Evolutionary conservation across 2,329 filamentous ascomycete species (phyloP).

Genomic region (Venturia nashicola): DNA sequence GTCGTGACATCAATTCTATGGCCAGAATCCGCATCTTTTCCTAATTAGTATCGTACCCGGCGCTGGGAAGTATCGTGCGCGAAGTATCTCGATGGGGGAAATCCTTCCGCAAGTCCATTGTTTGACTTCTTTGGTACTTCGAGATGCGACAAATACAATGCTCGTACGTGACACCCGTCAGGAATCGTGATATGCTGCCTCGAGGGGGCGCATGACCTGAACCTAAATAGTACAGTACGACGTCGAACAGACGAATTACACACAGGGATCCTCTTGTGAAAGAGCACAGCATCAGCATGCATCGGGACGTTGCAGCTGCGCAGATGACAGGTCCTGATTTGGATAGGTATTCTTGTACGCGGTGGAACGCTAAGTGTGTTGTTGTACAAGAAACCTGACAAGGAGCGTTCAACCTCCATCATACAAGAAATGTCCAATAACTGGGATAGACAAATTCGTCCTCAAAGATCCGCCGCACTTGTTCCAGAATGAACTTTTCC

Average conservation of each 20-base stretch:
- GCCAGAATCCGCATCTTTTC: background rate
- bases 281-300: background rate
- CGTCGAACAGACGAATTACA: background rate
- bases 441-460: slow-evolving; percentile 98
- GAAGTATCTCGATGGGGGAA: background rate
- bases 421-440: slow-evolving; percentile 95
- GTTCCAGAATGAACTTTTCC: slow-evolving; percentile 91
- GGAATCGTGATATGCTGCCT: background rate
- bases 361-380: background rate
- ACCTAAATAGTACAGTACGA: background rate
- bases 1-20: background rate
- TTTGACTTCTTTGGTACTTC: background rate
- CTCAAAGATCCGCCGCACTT: slow-evolving; percentile 93
- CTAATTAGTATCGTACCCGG: background rate
- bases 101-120: background rate
- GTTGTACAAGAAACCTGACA: background rate
- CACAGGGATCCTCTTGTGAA: background rate
- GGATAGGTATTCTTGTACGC: background rate
- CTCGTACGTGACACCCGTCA: background rate
- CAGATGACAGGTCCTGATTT: background rate
- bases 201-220: background rate
- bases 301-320: background rate
- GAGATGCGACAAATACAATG: background rate
- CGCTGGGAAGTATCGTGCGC: background rate
- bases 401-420: background rate